phyloP scores from a whole-genome alignment of 2,329 filamentous ascomycete species.

The Beauveria varroae region DNA sequence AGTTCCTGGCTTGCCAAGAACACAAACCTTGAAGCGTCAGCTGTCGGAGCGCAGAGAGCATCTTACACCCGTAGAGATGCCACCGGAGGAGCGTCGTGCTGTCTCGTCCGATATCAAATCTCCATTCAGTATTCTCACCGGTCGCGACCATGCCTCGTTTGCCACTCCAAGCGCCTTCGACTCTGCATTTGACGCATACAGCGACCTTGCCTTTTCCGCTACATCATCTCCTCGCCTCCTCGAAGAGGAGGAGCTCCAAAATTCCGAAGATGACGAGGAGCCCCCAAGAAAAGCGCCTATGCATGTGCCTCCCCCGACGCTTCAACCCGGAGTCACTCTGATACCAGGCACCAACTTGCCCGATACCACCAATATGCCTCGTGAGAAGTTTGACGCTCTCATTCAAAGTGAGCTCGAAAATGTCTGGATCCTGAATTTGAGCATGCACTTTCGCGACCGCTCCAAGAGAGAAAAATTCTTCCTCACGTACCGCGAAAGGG shows the following conservation, averaged over 20 bases:
- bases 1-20: slow-evolving; percentile 69
- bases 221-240: neutral
- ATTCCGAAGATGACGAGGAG: slow-evolving; percentile 26
- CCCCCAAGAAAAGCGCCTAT: slow-evolving; percentile 16
- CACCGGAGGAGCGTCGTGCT: slow-evolving; percentile 61
- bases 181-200: neutral
- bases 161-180: slow-evolving; percentile 2
- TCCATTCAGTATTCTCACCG: neutral
- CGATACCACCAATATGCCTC: slow-evolving; percentile 42
- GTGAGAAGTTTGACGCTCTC: slow-evolving; percentile 51
- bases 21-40: slow-evolving; percentile 74
- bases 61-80: slow-evolving; percentile 57
- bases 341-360: slow-evolving; percentile 24
- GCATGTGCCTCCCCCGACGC: neutral
- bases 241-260: neutral
- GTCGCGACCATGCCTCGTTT: slow-evolving; percentile 1
- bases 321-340: slow-evolving; percentile 17
- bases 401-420: slow-evolving; percentile 77
- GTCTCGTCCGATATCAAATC: slow-evolving; percentile 49
- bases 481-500: slow-evolving; percentile 80
- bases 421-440: slow-evolving; percentile 93
- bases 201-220: slow-evolving; percentile 1
- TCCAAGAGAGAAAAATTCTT: slow-evolving; percentile 97
- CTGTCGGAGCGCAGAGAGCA: slow-evolving; percentile 72
- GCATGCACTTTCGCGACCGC: slow-evolving; percentile 94